Evolutionary conservation across 1,139 yeast species (phyloP), one percentile per base, ranked within the genome.

Genomic region (Hansenula lynferdii): DNA sequence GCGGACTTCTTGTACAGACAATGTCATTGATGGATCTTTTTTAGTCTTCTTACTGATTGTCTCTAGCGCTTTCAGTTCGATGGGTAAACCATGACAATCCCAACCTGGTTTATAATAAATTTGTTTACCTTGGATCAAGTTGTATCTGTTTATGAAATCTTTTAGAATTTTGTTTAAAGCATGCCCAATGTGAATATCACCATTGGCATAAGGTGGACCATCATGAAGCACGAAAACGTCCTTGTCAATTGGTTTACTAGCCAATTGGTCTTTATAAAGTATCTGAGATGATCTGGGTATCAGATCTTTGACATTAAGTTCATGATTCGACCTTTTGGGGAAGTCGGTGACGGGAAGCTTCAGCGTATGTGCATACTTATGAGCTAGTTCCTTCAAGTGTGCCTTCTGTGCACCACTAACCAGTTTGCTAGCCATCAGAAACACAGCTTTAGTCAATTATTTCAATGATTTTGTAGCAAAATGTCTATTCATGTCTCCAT

Each of bases 201-300:
- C 98, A 57, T 92, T 92, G 11, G 98, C 97, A 62, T 90, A 92
- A 0, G 99, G 99, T 0, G 99, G 99, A 0, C 99, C 99, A 62
- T 92, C 99, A 50, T 90, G 97, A 5, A 92, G 65, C 1, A 84
- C 71, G 49, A 86, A 87, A n/a, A 67, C 49, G 21, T 65, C 60
- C 1, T 62, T 54, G 41, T 42, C 49, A 56, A 77, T 39, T 4
- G 55, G 38, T 36, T 60, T 57, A 11, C 43, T 46, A 5, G 50
- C 40, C 25, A 58, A 51, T 32, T 65, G 69, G 15, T 48, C 34
- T n/a, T 47, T 46, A 41, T 65, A 64, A 1, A 69, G 49, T 12
- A 50, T 44, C 16, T 62, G 60, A 6, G 71, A 64, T 1, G 61
- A 57, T 42, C 62, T 57, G n/a, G 69, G 67, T 17, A 64, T 56